phyloP scores from a whole-genome alignment of 371 early-diverging fungal species.

The Rhizomucor miehei region DNA sequence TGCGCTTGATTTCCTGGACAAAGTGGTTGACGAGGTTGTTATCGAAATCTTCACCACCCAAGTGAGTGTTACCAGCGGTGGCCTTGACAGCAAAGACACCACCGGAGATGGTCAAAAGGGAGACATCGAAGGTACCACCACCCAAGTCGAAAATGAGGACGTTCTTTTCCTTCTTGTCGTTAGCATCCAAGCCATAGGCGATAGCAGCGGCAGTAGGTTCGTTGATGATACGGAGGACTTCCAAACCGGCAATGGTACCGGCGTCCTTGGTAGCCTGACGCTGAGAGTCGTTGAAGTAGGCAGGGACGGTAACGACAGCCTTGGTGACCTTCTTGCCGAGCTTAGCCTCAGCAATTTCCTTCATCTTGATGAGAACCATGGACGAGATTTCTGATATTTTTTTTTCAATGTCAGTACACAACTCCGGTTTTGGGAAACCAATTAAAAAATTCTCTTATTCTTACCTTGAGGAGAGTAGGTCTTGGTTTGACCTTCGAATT shows the following conservation, averaged over 20 bases:
- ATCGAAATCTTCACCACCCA: conserved; percentile 99
- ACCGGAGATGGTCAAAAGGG: conserved; percentile 92
- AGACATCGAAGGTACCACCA: conserved; percentile 98
- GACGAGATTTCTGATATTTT: conserved; percentile 71
- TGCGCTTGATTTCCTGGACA: conserved; percentile 82
- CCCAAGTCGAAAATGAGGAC: conserved; percentile 97
- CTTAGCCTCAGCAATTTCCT: conserved; percentile 87
- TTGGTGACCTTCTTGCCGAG: conserved; percentile 77
- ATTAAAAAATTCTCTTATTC: conserved; percentile 4
- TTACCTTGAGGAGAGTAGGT: conserved; percentile 80
- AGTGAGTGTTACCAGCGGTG: conserved; percentile 97
- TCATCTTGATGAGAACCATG: conserved; percentile 92
- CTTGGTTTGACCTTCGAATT: conserved; percentile 85
- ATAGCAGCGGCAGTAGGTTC: conserved; percentile 99
- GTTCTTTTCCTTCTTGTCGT: conserved; percentile 82
- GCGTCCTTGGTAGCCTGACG: conserved; percentile 99
- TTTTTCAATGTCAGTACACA: conserved; percentile 2
- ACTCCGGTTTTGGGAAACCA: not conserved
- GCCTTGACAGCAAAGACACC: conserved; percentile 95
- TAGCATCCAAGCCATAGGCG: conserved; percentile 82
- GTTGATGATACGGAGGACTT: conserved; percentile 97
- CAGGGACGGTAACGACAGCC: conserved; percentile 79
- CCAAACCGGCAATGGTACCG: conserved; percentile 93
- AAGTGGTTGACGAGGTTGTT: conserved; percentile 80
- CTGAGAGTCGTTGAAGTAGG: conserved; percentile 84